Evolutionary conservation across 1,139 yeast species (phyloP), one percentile per base, ranked within the genome.

Genomic region (Candida gigantensis): DNA sequence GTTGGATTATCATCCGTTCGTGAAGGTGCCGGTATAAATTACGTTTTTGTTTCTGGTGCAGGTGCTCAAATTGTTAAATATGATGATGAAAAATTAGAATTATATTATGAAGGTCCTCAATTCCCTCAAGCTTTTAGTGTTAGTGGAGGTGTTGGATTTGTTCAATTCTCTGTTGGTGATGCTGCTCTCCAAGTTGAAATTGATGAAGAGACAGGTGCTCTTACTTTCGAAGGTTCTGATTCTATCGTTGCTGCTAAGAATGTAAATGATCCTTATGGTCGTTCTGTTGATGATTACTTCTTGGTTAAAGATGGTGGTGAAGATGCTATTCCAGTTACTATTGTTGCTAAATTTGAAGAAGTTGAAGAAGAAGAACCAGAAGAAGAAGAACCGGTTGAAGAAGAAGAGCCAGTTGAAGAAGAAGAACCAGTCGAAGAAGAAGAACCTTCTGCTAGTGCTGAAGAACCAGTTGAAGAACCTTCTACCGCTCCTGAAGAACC

Each of bases 41-140:
- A 71, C 53, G 51, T 67, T 34, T 66, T 71, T 52, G 47, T 74
- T n/a, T 37, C 32, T 25, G 24, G 27, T n/a, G 8, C n/a, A 6
- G 41, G 31, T 15, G 18, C 39, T 19, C 39, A 39, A 32, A 32
- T 36, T 15, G 32, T 49, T 30, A 80, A 74, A 50, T 78, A 71
- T 54, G 81, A 82, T 52, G 82, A 82, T 30, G 82, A 72, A 39
- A 56, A n/a, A n/a, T n/a, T n/a, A n/a, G n/a, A n/a, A n/a, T n/a
- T n/a, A n/a, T n/a, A n/a, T n/a, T n/a, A n/a, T n/a, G n/a, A n/a
- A n/a, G n/a, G n/a, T n/a, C n/a, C n/a, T 73, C 48, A 63, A 69
- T 59, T 72, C 66, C 52, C 50, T 67, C 34, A 31, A 31, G 18
- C 16, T 10, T 42, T 45, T 11, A 37, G 38, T 11, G 28, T 41